Conservation (phyloP, 2,329 filamentous ascomycete genomes). For the Colletotrichum noveboracense region DNA sequence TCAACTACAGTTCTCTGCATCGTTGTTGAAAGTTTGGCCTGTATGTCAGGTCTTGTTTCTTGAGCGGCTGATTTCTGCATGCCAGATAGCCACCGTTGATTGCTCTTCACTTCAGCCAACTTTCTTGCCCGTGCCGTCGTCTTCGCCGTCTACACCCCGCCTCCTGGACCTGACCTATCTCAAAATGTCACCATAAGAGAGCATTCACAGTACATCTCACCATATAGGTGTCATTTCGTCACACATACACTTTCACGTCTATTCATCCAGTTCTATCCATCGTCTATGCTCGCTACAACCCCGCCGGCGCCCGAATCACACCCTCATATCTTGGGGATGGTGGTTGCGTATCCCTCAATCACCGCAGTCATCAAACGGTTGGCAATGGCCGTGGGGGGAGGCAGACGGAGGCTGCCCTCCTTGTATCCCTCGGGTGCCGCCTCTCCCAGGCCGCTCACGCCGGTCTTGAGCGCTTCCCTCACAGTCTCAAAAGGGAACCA, state of each 20-base stretch:
- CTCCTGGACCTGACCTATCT: not conserved
- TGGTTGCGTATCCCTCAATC: constrained; percentile 72
- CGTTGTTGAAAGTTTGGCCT: not conserved
- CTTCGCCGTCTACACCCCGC: not conserved
- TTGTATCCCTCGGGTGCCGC: constrained; percentile 69
- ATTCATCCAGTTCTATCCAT: constrained; percentile 29
- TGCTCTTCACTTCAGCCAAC: not conserved
- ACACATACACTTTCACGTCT: not conserved
- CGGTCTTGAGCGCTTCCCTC: constrained; percentile 71
- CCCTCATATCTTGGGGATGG: constrained; percentile 53
- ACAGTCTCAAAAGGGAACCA: constrained; percentile 90
- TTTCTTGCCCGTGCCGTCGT: not conserved
- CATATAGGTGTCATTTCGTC: not conserved
- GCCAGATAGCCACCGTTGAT: not conserved
- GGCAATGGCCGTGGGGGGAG: constrained; percentile 88
- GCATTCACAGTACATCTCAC: not conserved
- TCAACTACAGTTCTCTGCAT: not conserved
- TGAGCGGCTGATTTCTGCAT: not conserved
- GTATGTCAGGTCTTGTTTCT: not conserved
- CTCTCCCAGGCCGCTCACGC: constrained; percentile 72
- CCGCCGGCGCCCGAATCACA: not conserved
- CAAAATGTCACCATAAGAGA: not conserved
- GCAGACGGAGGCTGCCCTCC: constrained; percentile 79
- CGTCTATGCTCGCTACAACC: constrained; percentile 13
- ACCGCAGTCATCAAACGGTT: constrained; percentile 86